phyloP scores from a whole-genome alignment of 1,284 basidiomycete genomes.

The Cutaneotrichosporon sp. region DNA sequence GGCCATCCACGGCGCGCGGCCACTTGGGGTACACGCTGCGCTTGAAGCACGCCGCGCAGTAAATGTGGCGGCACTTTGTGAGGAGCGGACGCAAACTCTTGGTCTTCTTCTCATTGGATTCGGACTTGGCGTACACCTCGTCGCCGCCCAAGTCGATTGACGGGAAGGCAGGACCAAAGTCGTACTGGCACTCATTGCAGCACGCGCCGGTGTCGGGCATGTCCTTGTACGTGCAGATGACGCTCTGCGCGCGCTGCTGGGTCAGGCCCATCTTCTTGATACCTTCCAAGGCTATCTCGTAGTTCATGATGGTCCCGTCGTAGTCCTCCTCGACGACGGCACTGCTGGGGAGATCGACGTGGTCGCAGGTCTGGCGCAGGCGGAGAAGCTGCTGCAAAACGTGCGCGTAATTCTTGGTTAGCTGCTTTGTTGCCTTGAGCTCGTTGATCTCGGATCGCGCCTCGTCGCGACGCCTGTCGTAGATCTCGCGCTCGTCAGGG shows the following conservation, averaged over 20 bases:
- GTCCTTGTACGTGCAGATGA: conserved; percentile 79
- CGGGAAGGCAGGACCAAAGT: conserved; percentile 62
- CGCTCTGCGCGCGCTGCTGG: conserved; percentile 67
- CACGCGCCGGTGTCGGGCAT: conserved; percentile 68
- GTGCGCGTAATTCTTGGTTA: conserved; percentile 91
- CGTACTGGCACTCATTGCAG: conserved; percentile 80
- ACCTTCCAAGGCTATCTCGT: conserved; percentile 71
- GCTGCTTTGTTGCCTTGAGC: conserved; percentile 79
- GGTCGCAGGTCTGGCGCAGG: conserved; percentile 95
- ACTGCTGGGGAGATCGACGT: conserved; percentile 79
- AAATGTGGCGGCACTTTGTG: conserved; percentile 91
- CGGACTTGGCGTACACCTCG: conserved; percentile 56
- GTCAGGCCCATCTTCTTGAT: conserved; percentile 82
- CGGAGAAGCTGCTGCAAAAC: conserved; percentile 94
- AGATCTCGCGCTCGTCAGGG: conserved; percentile 76
- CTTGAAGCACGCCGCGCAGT: conserved; percentile 80
- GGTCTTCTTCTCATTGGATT: conserved; percentile 39
- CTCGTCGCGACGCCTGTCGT: conserved; percentile 70
- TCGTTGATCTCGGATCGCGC: conserved; percentile 57
- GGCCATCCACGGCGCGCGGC: conserved; percentile 66
- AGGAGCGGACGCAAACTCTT: conserved; percentile 58
- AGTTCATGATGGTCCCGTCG: conserved; percentile 65
- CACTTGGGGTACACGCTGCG: conserved; percentile 71
- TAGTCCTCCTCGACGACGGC: conserved; percentile 51
- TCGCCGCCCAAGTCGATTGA: conserved; percentile 52